These are phyloP conservation scores for Pythium aphanidermatum DNA, from an alignment of 352 stramenopile genomes.

Conservation along the genomic window DNA sequence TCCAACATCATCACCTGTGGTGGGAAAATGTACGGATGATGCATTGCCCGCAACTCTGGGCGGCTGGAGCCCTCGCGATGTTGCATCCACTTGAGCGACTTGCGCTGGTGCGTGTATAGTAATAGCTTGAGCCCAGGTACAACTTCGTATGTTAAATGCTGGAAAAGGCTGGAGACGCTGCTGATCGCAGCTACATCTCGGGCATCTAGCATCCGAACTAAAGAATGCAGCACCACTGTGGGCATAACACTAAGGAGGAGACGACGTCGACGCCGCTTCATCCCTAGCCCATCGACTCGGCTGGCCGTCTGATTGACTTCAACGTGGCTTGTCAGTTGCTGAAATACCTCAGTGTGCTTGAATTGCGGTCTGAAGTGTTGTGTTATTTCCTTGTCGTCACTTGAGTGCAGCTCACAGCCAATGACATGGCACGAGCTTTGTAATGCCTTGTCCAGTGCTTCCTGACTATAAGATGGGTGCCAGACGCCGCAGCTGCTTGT, in stretches of 20 bases:
- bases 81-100: conserved; percentile 76
- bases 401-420: conserved; percentile 46
- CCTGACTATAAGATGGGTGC: conserved; percentile 36
- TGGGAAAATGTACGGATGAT: conserved; percentile 54
- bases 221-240: conserved; percentile 39
- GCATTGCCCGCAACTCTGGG: not conserved
- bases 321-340: conserved; percentile 48
- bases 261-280: conserved; percentile 24
- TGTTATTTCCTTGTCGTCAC: conserved; percentile 4
- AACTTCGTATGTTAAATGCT: conserved; percentile 80
- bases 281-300: conserved; percentile 46
- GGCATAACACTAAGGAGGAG: conserved; percentile 67
- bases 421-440: conserved; percentile 58
- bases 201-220: conserved; percentile 58
- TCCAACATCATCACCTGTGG: not conserved
- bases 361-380: no score
- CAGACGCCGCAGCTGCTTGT: no score
- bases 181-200: conserved; percentile 53
- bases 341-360: conserved; percentile 63
- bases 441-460: conserved; percentile 25
- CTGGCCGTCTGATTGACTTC: conserved; percentile 59
- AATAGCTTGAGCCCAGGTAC: conserved; percentile 67
- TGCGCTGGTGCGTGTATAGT: conserved; percentile 69
- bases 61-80: conserved; percentile 44
- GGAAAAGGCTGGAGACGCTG: conserved; percentile 62